These are phyloP conservation scores for Simplicillium sp. DNA, from an alignment of 2,329 filamentous ascomycete species.

Conservation along the genomic window DNA sequence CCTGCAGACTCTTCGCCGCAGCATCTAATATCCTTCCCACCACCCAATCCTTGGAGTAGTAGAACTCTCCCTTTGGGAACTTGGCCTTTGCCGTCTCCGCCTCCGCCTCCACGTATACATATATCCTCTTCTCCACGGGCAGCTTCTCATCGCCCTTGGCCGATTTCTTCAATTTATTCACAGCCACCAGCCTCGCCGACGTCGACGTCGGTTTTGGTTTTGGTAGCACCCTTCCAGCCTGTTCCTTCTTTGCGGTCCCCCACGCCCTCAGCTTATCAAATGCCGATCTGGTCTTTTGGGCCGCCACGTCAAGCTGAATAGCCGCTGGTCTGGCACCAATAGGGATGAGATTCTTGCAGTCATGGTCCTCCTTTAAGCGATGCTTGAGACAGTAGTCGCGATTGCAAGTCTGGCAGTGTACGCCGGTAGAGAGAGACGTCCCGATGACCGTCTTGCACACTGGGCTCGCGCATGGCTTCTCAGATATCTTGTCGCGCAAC, in stretches of 20 bases:
- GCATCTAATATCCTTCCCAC: conserved; percentile 73
- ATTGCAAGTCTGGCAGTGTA: conserved; percentile 64
- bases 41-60: conserved; percentile 79
- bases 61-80: conserved; percentile 72
- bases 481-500: conserved; percentile 42
- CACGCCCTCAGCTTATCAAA: conserved; percentile 71
- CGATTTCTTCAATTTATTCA: conserved; percentile 72
- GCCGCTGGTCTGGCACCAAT: conserved; percentile 34
- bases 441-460: conserved; percentile 63
- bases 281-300: conserved; percentile 62
- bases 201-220: conserved; percentile 55
- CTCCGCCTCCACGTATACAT: conserved; percentile 83
- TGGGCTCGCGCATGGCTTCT: conserved; percentile 59
- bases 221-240: conserved; percentile 47
- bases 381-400: conserved; percentile 71
- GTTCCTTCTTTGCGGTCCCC: conserved; percentile 64
- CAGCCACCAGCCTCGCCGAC: conserved; percentile 55
- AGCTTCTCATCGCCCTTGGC: conserved; percentile 87
- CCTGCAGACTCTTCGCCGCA: conserved; percentile 66
- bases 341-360: conserved; percentile 67
- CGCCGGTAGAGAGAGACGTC: conserved; percentile 56
- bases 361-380: conserved; percentile 69
- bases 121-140: conserved; percentile 74
- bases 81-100: conserved; percentile 78
- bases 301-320: conserved; percentile 35